Evolutionary conservation across 2,329 filamentous ascomycete species (phyloP), one percentile per base, ranked within the genome.

Genomic region (Aspergillus sp.): DNA sequence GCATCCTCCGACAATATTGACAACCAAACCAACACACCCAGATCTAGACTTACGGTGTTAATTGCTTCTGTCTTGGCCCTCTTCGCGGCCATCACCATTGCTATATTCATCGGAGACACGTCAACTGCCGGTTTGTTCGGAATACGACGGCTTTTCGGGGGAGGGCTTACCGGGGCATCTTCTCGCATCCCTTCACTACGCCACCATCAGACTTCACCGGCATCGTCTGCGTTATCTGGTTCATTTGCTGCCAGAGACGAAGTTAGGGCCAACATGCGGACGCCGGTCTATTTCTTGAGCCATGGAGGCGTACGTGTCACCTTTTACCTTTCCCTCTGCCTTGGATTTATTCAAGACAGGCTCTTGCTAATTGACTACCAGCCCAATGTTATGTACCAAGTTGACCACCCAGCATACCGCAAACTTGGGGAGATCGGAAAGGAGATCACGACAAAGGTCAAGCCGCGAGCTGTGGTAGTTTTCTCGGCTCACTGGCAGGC

Each of bases 401-500:
- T 72, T 3, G 62, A 79, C 0, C 85, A 89, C 59, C 81, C 83
- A 1, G 85, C 80, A 7, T 86, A 84, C 57, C 61, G 71, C 3
- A 71, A 83, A 46, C 76, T 89, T 4, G 76, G 82, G 54, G 63
- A 73, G 27, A 81, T 88, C 44, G 85, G 85, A 38, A 72, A 65
- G 5, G 84, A 88, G 57, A 87, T 89, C 60, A 87, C 83, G 0
- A 71, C 77, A 29, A 78, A 80, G 51, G 79, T 88, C 39, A 83
- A 82, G 57, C 85, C 85, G 1, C 82, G 79, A 51, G 86, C 84
- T 2, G 76, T 89, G 10, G 80, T 89, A 1, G 82, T 88, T 28
- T 83, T 90, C 61, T 88, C 85, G 1, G 86, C 84, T 1, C 85
- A 90, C 64, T 89, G 86, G 85, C 81, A 86, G 66, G 80, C 75